phyloP scores from a whole-genome alignment of 2,329 filamentous ascomycete genomes.

The Endothia cerciana region DNA sequence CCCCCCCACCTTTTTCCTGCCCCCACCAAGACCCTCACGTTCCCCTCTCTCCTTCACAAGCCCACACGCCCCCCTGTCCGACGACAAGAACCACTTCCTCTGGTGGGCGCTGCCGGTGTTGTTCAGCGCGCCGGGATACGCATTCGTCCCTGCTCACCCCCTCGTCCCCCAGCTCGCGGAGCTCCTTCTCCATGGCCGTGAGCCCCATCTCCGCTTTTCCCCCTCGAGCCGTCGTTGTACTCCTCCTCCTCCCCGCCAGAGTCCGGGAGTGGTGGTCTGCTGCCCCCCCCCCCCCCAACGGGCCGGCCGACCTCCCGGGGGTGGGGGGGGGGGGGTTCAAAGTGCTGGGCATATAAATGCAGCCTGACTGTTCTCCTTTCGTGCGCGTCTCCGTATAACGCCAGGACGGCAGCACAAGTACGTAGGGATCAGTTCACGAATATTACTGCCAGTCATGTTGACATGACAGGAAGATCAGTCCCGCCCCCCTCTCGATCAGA shows the following conservation, averaged over 20 bases:
- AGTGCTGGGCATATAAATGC: too few relatives aligned
- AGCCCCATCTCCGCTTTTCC: constrained; percentile 27
- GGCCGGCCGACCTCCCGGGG: too few relatives aligned
- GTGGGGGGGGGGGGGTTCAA: too few relatives aligned
- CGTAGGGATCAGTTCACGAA: too few relatives aligned
- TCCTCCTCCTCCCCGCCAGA: constrained; percentile 32
- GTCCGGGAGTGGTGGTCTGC: constrained; percentile 22
- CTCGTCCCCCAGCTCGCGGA: constrained; percentile 53
- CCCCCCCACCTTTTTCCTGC: constrained; percentile 28
- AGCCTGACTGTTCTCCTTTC: constrained; percentile 25
- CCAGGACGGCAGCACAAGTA: constrained; percentile 36
- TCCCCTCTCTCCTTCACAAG: constrained; percentile 47
- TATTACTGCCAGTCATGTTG: too few relatives aligned
- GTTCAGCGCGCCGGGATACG: constrained; percentile 68
- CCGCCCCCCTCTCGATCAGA: too few relatives aligned
- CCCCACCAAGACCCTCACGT: constrained; percentile 35
- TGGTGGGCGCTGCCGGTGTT: constrained; percentile 70
- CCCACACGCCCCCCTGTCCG: constrained; percentile 63
- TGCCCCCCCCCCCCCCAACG: too few relatives aligned
- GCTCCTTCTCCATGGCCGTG: constrained; percentile 46
- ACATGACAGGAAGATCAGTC: background rate
- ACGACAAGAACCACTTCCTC: constrained; percentile 66
- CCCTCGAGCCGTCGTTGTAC: constrained; percentile 30
- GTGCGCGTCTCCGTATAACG: constrained; percentile 42
- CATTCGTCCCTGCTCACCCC: constrained; percentile 63